Conservation (phyloP, 345 rosid species). For the Eucalyptus tenuipes region DNA sequence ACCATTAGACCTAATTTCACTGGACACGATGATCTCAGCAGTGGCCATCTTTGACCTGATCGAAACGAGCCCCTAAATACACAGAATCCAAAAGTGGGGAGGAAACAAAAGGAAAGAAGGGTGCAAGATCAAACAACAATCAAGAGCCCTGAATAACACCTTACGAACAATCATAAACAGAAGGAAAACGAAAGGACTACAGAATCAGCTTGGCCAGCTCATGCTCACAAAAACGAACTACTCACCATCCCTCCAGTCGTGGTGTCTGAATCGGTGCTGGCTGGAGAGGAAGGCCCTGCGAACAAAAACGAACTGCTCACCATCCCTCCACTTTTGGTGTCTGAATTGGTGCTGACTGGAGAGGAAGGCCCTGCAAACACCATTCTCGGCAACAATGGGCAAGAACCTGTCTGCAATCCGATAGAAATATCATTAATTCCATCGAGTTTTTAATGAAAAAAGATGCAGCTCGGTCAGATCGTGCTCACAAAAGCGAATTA, state of each 20-base stretch:
- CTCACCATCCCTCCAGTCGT: background rate
- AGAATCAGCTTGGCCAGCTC: background rate
- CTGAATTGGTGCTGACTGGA: no score
- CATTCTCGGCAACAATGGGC: no score
- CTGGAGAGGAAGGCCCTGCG: no score
- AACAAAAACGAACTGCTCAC: no score
- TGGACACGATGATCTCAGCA: background rate
- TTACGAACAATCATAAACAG: background rate
- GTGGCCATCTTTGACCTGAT: background rate
- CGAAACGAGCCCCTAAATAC: background rate
- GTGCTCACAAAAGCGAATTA: no score
- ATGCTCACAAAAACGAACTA: background rate
- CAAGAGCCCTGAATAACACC: background rate
- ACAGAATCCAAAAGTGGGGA: background rate
- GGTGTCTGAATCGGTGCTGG: no score
- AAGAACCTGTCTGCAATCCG: no score
- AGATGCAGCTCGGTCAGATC: no score
- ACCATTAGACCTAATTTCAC: background rate
- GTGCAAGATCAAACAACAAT: background rate
- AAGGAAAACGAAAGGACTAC: background rate
- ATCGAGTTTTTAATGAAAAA: no score
- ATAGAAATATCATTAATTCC: no score
- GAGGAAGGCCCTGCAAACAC: no score
- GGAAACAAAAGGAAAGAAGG: background rate
- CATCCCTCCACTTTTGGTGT: no score